Percentiles rank a stretch among this genome's conserved stretches.
Evolutionary conservation across 257 asterid genomes (phyloP).

Genomic region (Schizonepeta tenuifolia): DNA sequence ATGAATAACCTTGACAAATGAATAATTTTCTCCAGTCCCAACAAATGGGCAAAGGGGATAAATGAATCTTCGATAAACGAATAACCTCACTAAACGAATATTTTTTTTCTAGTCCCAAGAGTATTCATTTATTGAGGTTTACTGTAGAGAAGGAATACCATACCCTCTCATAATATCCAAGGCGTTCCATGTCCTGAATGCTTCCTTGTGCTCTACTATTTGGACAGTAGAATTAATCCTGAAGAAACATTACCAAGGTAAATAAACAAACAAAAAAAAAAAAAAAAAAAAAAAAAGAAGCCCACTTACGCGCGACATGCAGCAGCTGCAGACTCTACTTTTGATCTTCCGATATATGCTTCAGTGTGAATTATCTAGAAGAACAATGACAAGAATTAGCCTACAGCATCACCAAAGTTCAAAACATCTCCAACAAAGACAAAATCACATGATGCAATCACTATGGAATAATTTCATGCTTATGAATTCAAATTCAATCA

Average conservation of each 20-base stretch:
- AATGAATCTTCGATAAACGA: no score
- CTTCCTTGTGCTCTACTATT: conserved; percentile 86
- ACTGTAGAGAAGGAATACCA: conserved; percentile 12
- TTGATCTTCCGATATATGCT: conserved; percentile 87
- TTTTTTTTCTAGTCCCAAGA: no score
- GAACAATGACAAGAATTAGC: conserved; percentile 21
- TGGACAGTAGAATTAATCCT: conserved; percentile 84
- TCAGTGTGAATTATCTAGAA: conserved; percentile 90
- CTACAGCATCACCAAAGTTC: not conserved
- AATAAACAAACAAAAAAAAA: not conserved
- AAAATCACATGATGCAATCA: not conserved
- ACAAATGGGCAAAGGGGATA: no score
- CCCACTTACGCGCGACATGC: conserved; percentile 83
- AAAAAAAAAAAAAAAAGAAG: not conserved
- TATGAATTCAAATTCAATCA: not conserved
- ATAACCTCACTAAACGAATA: no score
- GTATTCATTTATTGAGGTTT: no score
- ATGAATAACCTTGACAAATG: no score
- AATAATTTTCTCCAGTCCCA: no score
- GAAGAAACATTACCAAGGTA: conserved; percentile 31
- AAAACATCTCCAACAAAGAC: conserved; percentile 22
- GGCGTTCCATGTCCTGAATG: conserved; percentile 83
- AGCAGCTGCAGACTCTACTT: conserved; percentile 99
- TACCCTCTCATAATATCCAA: conserved; percentile 81
- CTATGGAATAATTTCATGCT: not conserved